Base-by-base conservation (phyloP, 108 stramenopile genomes). In the Cyclotella cryptica region DNA sequence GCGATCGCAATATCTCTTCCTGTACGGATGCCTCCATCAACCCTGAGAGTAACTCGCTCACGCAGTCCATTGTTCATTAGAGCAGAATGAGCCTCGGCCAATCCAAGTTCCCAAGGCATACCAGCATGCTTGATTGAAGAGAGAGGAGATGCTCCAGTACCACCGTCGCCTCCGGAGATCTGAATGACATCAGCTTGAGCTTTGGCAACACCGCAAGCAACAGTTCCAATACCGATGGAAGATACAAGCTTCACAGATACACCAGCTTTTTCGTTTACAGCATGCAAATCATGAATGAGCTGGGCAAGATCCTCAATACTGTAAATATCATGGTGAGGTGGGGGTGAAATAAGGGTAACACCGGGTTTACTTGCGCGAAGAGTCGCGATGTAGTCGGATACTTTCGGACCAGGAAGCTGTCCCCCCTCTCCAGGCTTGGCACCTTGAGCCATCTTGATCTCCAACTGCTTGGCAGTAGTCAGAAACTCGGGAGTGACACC, bases 191-290 rank as follows among this genome's bases (percentile, higher is more conserved):
- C 96, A 27, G 97, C 97, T 58, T 94, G 75, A n/a, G 96, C 97
- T 87, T 98, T 98, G 43, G 96, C 96, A 55, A 95, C 93, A 80
- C 97, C 97, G 69, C 96, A 96, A 7, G 97, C 97, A 28, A 98
- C 96, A 51, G 95, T 96, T 66, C 97, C 97, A 63, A 98, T 96
- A 47, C 98, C 98, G 65, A 97, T 95, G 51, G 93, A 96, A 28
- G 97, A 96, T 18, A 99, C 98, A 35, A 99, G 95, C 90, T 99
- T 98, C 6, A 99, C 98, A 44, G 90, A 93, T 40, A 99, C 98
- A 17, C 95, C 96, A 21, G 94, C 97, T 41, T 86, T 83, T 55
- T 96, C 95, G 75, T 98, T 97, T 28, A 93, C 85, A 42, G 95
- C 95, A 66, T 98, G 96, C 51, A 98, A 85, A 75, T 98, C 97